phyloP scores from a whole-genome alignment of 2,329 filamentous ascomycete species.

The Botrytis tulipae region DNA sequence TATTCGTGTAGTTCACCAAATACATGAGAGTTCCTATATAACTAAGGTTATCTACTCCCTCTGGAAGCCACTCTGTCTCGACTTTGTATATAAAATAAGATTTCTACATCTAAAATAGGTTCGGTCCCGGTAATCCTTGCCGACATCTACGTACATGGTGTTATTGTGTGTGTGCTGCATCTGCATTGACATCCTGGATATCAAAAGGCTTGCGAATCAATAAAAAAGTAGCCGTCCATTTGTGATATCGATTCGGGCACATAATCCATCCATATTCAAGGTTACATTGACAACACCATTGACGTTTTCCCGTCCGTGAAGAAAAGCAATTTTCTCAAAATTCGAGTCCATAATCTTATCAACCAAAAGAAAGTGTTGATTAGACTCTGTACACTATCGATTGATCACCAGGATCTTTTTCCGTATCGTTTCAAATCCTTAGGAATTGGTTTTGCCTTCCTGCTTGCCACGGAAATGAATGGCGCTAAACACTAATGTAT shows the following conservation, averaged over 20 bases:
- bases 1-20: background rate
- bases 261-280: background rate
- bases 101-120: background rate
- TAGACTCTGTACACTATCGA: background rate
- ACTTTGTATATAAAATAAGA: background rate
- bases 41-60: background rate
- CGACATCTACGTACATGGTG: background rate
- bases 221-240: background rate
- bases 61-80: background rate
- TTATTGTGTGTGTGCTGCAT: background rate
- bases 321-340: background rate
- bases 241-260: background rate
- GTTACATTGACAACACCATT: background rate
- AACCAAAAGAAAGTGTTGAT: background rate
- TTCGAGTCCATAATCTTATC: background rate
- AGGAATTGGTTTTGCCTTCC: background rate
- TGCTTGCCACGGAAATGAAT: background rate
- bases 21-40: background rate
- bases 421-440: background rate
- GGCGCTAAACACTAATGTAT: background rate
- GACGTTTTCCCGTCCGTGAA: background rate
- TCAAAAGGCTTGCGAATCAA: conserved; percentile 16
- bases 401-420: background rate
- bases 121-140: background rate
- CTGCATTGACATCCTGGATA: background rate